Evolutionary conservation across 2,329 filamentous ascomycete genomes (phyloP).

Genomic region (Lachnellula occidentalis): DNA sequence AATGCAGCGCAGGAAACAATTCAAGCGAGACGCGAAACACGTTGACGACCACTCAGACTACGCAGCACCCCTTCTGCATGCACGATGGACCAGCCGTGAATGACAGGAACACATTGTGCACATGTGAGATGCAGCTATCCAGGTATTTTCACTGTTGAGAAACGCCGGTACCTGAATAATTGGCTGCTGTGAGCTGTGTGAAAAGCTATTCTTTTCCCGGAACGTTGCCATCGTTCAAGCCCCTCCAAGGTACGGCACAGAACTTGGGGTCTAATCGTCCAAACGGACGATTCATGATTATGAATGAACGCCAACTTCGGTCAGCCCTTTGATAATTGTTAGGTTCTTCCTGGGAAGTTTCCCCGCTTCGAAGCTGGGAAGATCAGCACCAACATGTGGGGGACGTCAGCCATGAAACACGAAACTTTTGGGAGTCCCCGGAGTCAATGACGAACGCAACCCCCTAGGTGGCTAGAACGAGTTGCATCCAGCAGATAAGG

Average conservation of each 20-base stretch:
- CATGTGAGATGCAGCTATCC: conserved; percentile 16
- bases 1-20: conserved; percentile 8
- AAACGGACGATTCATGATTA: too few species aligned
- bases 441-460: conserved; percentile 8
- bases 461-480: conserved; percentile 1
- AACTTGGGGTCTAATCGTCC: not conserved
- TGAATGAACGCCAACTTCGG: not conserved
- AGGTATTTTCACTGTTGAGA: conserved; percentile 3
- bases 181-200: not conserved
- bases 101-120: conserved; percentile 13
- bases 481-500: conserved; percentile 12
- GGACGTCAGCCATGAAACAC: conserved; percentile 18
- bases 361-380: conserved; percentile 7
- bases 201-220: too few species aligned
- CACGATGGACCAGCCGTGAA: conserved; percentile 13
- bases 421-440: conserved; percentile 10
- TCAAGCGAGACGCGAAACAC: conserved; percentile 25
- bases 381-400: conserved; percentile 8
- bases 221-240: not conserved
- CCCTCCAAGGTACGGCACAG: not conserved
- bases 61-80: conserved; percentile 18
- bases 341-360: conserved; percentile 11
- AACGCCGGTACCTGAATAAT: not conserved
- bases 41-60: conserved; percentile 21
- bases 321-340: not conserved